Evolutionary conservation across 352 stramenopile species (phyloP).

Genomic region (Phytophthora chlamydospora): DNA sequence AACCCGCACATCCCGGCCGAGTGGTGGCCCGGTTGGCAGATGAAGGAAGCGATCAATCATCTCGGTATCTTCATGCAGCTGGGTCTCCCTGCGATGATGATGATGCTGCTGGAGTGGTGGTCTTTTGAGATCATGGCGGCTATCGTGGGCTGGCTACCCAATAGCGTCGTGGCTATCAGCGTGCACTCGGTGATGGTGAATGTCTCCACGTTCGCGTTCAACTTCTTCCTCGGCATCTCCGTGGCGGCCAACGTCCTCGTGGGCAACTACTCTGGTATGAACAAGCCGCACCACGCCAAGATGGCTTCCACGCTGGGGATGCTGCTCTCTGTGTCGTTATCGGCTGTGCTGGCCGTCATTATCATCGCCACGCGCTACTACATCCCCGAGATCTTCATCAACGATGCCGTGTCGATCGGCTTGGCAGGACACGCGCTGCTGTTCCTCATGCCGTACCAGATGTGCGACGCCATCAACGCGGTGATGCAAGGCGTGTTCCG

Average conservation of each 20-base stretch:
- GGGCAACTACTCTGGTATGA: conserved; percentile 80
- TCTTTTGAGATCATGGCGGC: conserved; percentile 84
- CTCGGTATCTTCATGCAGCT: conserved; percentile 71
- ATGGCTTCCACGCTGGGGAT: conserved; percentile 76
- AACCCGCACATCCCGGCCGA: conserved; percentile 44
- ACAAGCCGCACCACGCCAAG: conserved; percentile 86
- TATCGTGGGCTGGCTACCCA: conserved; percentile 63
- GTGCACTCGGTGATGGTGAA: conserved; percentile 77
- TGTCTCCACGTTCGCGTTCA: conserved; percentile 71
- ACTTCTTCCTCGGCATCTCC: conserved; percentile 82
- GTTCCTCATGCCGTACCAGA: conserved; percentile 71
- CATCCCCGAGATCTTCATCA: conserved; percentile 75
- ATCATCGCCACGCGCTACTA: conserved; percentile 52
- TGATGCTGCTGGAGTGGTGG: conserved; percentile 82
- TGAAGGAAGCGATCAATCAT: conserved; percentile 49
- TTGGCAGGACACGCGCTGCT: conserved; percentile 56
- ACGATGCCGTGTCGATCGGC: conserved; percentile 57
- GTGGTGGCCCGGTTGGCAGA: conserved; percentile 80
- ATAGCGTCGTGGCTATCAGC: conserved; percentile 70
- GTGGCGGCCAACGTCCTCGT: conserved; percentile 84
- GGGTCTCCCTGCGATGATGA: conserved; percentile 72
- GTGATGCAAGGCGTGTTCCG: conserved; percentile 82
- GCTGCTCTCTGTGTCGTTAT: conserved; percentile 52
- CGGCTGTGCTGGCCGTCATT: conserved; percentile 43
- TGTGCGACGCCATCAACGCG: conserved; percentile 72